Evolutionary conservation across 2,329 filamentous ascomycete species (phyloP).

Genomic region (Xylariaceae sp.): DNA sequence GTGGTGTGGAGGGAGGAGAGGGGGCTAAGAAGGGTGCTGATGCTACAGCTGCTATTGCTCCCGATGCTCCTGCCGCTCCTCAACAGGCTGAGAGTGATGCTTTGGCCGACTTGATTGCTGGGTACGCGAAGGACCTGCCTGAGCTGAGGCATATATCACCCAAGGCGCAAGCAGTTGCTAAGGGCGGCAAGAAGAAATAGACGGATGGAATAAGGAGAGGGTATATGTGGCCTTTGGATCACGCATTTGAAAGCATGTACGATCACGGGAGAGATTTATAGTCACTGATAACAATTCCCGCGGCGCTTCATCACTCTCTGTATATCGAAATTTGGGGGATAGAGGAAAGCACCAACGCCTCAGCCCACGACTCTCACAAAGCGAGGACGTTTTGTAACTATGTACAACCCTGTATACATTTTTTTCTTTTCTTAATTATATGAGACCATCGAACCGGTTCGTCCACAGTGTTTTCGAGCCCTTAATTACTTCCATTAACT

Average conservation of each 20-base stretch:
- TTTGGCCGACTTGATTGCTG: slow-evolving; percentile 50
- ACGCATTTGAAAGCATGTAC: no score
- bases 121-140: slow-evolving; percentile 36
- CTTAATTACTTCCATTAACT: slow-evolving; percentile 8
- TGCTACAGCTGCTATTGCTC: slow-evolving; percentile 13
- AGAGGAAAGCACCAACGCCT: no score
- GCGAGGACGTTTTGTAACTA: slow-evolving; percentile 17
- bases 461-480: slow-evolving; percentile 1
- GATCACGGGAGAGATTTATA: no score
- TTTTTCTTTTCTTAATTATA: slow-evolving; percentile 4
- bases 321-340: slow-evolving; percentile 5
- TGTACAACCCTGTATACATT: slow-evolving; percentile 31
- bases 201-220: slow-evolving; percentile 1
- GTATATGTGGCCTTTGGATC: slow-evolving; percentile 3
- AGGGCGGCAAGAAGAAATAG: slow-evolving; percentile 50
- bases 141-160: slow-evolving; percentile 28
- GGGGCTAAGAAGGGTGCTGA: slow-evolving; percentile 16
- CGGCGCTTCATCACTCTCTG: slow-evolving; percentile 4
- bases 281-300: slow-evolving; percentile 2
- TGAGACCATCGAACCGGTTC: slow-evolving; percentile 1
- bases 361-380: no score
- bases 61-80: slow-evolving; percentile 24
- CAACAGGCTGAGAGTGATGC: slow-evolving; percentile 30
- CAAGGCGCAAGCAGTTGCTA: no score
- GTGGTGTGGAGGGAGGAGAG: slow-evolving; percentile 6